Evolutionary conservation across 306 rosid genomes (phyloP).

Genomic region (Trifolium repens): DNA sequence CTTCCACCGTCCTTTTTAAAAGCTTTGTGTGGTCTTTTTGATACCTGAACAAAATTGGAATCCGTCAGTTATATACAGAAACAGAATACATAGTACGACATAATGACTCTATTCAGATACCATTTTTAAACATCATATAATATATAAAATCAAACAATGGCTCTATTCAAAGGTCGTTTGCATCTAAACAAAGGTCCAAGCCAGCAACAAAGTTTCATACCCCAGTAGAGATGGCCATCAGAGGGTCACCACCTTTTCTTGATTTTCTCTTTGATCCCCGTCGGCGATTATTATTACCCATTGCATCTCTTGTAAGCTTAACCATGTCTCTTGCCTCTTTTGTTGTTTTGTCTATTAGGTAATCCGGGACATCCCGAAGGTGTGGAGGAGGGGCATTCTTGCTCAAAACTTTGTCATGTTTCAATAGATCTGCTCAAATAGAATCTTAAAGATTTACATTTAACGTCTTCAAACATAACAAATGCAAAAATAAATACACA

Average conservation of each 20-base stretch:
- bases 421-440: slow-evolving; percentile 74
- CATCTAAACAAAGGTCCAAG: background rate
- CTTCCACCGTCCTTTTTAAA: slow-evolving; percentile 46
- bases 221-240: slow-evolving; percentile 59
- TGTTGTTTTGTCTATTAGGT: slow-evolving; percentile 74
- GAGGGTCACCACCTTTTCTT: slow-evolving; percentile 63
- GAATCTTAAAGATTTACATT: slow-evolving; percentile 32
- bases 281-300: slow-evolving; percentile 58
- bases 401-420: slow-evolving; percentile 93
- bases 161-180: slow-evolving; percentile 4
- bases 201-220: slow-evolving; percentile 41
- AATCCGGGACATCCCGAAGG: slow-evolving; percentile 82
- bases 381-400: slow-evolving; percentile 86
- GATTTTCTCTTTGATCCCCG: slow-evolving; percentile 54
- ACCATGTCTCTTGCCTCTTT: slow-evolving; percentile 80
- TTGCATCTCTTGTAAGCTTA: slow-evolving; percentile 76
- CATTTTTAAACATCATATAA: slow-evolving; percentile 1
- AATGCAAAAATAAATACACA: background rate
- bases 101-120: background rate
- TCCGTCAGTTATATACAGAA: slow-evolving; percentile 10
- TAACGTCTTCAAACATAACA: slow-evolving; percentile 13
- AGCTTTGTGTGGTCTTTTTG: slow-evolving; percentile 49
- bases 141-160: background rate
- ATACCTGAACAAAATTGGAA: slow-evolving; percentile 47
- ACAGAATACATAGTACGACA: background rate